A percentile compares a stretch with the other conserved stretches of the same genome.
phyloP scores from a whole-genome alignment of 2,329 filamentous ascomycete genomes.

The Lasiodiplodia sp. region DNA sequence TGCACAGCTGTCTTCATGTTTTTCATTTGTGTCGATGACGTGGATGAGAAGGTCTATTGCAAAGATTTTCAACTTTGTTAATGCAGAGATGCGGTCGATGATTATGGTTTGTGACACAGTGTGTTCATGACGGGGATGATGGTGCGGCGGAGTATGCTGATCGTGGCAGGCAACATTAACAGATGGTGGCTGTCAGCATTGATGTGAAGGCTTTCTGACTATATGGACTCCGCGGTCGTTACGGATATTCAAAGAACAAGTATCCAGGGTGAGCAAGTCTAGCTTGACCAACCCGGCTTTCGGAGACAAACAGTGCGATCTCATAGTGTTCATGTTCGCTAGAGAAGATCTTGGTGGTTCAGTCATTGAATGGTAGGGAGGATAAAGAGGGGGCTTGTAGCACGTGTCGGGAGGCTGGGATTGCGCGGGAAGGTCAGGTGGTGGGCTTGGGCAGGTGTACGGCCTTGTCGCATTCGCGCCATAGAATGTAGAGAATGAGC shows the following conservation, averaged over 20 bases:
- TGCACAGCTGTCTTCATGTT: too few species aligned
- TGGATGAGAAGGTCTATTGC: too few species aligned
- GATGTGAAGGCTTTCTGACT: not conserved
- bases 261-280: too few species aligned
- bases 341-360: too few species aligned
- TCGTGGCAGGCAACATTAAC: not conserved
- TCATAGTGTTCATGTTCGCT: not conserved
- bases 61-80: not conserved
- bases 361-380: too few species aligned
- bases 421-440: too few species aligned
- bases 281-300: too few species aligned
- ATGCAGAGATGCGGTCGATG: not conserved
- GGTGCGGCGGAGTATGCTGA: too few species aligned
- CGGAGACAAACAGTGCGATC: not conserved
- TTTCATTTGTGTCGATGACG: too few species aligned
- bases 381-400: not conserved
- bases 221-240: not conserved
- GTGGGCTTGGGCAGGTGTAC: not conserved
- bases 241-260: too few species aligned
- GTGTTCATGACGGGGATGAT: not conserved
- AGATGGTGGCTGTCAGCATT: not conserved
- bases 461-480: not conserved
- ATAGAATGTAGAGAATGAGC: not conserved
- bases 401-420: not conserved
- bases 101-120: not conserved